Base-by-base conservation (phyloP, 75 land plant genomes). In the Gnetum montanum region DNA sequence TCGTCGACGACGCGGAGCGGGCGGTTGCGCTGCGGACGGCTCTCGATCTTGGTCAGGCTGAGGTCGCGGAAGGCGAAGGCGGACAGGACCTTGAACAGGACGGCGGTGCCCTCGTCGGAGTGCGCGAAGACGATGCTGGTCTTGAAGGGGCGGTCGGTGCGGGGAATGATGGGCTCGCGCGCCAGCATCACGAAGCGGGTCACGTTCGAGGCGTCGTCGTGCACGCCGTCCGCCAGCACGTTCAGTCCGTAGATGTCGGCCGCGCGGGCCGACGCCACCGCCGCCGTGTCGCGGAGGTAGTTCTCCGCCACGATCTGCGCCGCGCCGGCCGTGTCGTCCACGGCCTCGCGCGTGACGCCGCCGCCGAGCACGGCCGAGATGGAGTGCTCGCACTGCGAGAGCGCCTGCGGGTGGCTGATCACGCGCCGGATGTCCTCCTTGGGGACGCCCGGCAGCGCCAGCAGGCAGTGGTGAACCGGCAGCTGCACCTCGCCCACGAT, bases 401-500 rank as follows among this genome's bases (percentile, higher is more conserved):
- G 77, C 15, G 87, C 87, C 49, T 64, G 80, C 2, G 87, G 85
- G 43, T 80, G 87, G 56, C 65, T 59, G 49, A 84, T 76, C 24
- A 84, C 77, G 37, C 85, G 52, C 28, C 63, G 62, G 30, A 84
- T 38, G 33, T 69, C 54, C 58, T 73, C 85, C 46, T 34, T 66
- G 24, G 70, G 26, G 11, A 75, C 87, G 40, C 87, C 87, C 13
- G 87, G 87, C 15, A 81, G 59, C 2, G 77, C 87, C 8, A 84
- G 70, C 23, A 84, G 74, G 65, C 87, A 84, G 70, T 84, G 81
- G 45, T 84, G 72, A 29, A 84, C 87, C 19, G 77, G 71, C 8
- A 84, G 70, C 54, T 76, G 85, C 23, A 84, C 81, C 67, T 84
- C 87, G 25, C 78, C 85, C n/a, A 84, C 87, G 46, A 84, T 84